Evolutionary conservation across 2,329 filamentous ascomycete genomes (phyloP), one percentile per base, ranked within the genome.

Genomic region (Bipolaris oryzae): DNA sequence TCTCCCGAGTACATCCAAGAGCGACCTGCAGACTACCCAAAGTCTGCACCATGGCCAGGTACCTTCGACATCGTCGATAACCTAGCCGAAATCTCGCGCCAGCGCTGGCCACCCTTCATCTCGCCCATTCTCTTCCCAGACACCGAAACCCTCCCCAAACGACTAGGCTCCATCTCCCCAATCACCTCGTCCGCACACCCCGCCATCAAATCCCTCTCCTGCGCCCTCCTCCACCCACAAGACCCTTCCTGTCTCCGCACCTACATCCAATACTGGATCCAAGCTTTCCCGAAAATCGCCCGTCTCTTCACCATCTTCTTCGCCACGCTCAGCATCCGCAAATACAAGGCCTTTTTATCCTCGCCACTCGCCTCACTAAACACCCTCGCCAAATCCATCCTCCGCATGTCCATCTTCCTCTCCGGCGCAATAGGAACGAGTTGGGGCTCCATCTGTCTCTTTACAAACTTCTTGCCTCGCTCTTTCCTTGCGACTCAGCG

Each of bases 401-500:
- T 97, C 28, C 85, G 89, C 59, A 87, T 91, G 74, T 88, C 89
- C 0, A 82, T 91, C 4, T 92, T 96, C 69, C 79, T 92, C 46
- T 92, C 92, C 0, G 90, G 91, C 15, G 84, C 90, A n/a, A 87
- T 96, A 55, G 92, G 91, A 13, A 91, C 91, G 0, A 86, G 87
- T 31, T 99, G 95, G 95, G 92, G 88, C 1, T 89, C 87, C 55
- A 88, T 97, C 66, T 99, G 94, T 79, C 84, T 97, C 69, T 92
- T 97, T 81, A 91, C 96, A 76, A 80, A 84, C 43, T 84, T 89
- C 69, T 82, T 98, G 1, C 92, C 94, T 0, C 84, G 89, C 2
- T 84, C 83, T 5, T 81, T 92, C 7, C 81, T 97, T 0, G 85
- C 93, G 0, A 93, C 89, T 0, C 90, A 95, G 73, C 86, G 95